Percentiles rank a stretch among this genome's conserved stretches.
Conservation (phyloP, 2,329 filamentous ascomycete species). For the Ceratocystiopsis brevicomis region DNA sequence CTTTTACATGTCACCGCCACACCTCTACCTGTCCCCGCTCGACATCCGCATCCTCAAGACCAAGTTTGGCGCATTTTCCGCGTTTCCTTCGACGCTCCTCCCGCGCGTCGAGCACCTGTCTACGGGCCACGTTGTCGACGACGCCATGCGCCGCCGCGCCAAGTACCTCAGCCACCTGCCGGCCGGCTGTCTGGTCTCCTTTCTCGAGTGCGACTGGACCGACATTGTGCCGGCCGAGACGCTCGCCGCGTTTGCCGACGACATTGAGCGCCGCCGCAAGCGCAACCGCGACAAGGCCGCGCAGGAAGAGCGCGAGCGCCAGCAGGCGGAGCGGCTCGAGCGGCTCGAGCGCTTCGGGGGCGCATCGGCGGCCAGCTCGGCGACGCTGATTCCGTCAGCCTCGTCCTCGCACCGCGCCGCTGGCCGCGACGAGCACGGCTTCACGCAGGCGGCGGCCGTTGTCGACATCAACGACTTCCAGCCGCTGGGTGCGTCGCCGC, state of each 20-base stretch:
- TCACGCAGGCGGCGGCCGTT: background rate
- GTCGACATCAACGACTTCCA: constrained; percentile 45
- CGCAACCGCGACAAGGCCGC: constrained; percentile 66
- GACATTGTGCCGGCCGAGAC: constrained; percentile 63
- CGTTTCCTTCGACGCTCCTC: constrained; percentile 69
- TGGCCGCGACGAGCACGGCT: background rate
- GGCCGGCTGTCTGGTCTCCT: constrained; percentile 76
- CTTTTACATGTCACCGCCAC: constrained; percentile 74
- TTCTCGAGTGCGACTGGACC: constrained; percentile 88
- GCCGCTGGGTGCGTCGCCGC: constrained; percentile 35
- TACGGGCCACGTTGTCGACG: constrained; percentile 72
- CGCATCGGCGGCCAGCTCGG: no score
- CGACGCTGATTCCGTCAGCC: no score
- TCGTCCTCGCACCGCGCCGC: background rate
- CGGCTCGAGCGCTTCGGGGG: constrained; percentile 25
- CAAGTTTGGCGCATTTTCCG: constrained; percentile 64
- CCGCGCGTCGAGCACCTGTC: constrained; percentile 80
- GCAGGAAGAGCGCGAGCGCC: constrained; percentile 68
- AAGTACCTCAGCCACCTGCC: constrained; percentile 81
- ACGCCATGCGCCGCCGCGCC: constrained; percentile 60
- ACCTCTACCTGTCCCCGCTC: constrained; percentile 75
- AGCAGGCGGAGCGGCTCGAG: constrained; percentile 66
- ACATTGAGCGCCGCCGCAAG: constrained; percentile 59
- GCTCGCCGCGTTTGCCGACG: constrained; percentile 54
- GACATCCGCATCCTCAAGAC: constrained; percentile 86